These are phyloP conservation scores for Phytopythium mirpurense DNA, from an alignment of 352 stramenopile genomes.

Conservation along the genomic window DNA sequence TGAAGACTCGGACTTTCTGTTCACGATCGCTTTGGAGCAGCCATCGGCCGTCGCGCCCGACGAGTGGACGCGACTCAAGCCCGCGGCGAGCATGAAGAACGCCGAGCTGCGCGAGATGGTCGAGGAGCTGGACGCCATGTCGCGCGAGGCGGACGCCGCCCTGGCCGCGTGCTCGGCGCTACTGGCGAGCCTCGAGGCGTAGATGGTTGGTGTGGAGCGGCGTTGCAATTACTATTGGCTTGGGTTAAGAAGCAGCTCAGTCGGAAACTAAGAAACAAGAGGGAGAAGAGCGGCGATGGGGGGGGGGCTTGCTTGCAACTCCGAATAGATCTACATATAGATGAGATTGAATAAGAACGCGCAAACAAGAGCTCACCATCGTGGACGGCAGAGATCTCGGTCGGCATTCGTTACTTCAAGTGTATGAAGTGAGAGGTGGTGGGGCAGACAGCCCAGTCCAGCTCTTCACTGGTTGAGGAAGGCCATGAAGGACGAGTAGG, in stretches of 20 bases:
- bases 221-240: conserved; percentile 1
- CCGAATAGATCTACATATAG: too few relatives aligned
- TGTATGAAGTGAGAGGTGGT: too few relatives aligned
- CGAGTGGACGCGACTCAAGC: conserved; percentile 14
- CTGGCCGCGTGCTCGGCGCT: conserved; percentile 26
- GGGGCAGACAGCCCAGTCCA: too few relatives aligned
- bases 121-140: conserved; percentile 34
- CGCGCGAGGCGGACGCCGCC: conserved; percentile 23
- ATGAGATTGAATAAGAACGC: neutral
- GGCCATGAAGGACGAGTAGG: conserved; percentile 94
- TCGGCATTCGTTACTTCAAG: too few relatives aligned
- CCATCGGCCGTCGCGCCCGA: conserved; percentile 16
- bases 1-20: conserved; percentile 23
- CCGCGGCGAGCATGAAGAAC: conserved; percentile 20
- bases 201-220: conserved; percentile 6
- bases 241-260: neutral
- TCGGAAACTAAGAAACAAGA: neutral
- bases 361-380: conserved; percentile 1
- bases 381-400: neutral
- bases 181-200: conserved; percentile 13
- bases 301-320: too few relatives aligned
- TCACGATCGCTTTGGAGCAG: conserved; percentile 32
- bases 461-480: conserved; percentile 71
- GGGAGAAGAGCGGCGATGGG: neutral
- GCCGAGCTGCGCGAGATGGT: conserved; percentile 32